Evolutionary conservation across 2,329 filamentous ascomycete genomes (phyloP).

Genomic region (Aureobasidium vineae): DNA sequence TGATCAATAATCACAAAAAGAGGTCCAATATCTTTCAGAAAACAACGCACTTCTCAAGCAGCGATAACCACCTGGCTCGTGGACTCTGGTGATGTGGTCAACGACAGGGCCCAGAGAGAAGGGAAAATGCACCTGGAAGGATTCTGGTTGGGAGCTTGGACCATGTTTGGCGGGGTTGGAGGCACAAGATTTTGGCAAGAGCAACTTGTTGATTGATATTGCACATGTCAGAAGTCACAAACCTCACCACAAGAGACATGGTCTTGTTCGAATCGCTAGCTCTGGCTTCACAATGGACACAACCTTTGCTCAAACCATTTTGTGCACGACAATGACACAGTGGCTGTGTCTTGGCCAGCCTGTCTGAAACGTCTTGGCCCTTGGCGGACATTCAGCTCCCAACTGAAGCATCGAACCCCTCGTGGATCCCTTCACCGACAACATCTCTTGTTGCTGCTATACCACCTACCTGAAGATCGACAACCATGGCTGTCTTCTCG

Average conservation of each 20-base stretch:
- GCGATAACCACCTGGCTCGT: not conserved
- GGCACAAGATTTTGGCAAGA: not conserved
- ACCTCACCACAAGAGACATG: not conserved
- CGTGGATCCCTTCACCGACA: not conserved
- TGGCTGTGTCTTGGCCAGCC: conserved; percentile 7
- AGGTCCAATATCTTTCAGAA: too few species aligned
- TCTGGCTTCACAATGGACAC: not conserved
- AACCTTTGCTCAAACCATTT: too few species aligned
- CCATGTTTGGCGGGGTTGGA: conserved; percentile 6
- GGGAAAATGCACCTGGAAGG: not conserved
- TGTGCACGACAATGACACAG: not conserved
- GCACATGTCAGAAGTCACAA: not conserved
- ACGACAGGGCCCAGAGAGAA: not conserved
- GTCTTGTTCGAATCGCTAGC: not conserved
- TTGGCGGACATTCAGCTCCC: conserved; percentile 1
- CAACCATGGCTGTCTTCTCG: conserved; percentile 17
- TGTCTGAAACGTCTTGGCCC: conserved; percentile 18
- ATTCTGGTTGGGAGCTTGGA: not conserved
- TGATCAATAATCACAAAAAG: not conserved
- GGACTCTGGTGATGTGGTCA: not conserved
- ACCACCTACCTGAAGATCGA: not conserved
- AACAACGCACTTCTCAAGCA: not conserved
- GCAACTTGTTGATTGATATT: not conserved
- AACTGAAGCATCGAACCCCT: not conserved
- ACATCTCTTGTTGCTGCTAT: not conserved